phyloP scores from a whole-genome alignment of 345 rosid species.

The Sisymbrium irio region DNA sequence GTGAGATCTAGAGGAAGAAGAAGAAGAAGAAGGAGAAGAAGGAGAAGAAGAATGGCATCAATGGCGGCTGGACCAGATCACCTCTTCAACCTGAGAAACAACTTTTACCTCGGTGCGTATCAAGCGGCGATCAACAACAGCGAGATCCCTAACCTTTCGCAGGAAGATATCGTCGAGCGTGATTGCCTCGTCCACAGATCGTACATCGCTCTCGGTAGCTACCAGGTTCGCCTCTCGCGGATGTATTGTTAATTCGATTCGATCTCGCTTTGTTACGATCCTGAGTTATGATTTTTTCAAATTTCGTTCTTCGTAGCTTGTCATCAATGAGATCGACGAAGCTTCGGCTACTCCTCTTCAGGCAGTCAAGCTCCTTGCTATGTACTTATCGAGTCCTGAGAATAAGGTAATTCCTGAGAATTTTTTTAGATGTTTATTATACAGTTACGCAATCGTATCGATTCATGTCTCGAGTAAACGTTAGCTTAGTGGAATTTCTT shows the following conservation, averaged over 20 bases:
- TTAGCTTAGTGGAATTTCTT: no score
- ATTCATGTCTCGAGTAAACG: neutral
- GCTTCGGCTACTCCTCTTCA: neutral
- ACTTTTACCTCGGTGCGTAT: constrained; percentile 75
- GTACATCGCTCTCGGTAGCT: constrained; percentile 90
- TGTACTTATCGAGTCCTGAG: neutral
- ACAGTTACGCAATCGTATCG: no score
- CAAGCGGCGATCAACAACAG: constrained; percentile 91
- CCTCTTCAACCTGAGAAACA: constrained; percentile 73
- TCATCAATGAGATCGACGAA: constrained; percentile 6
- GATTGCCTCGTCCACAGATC: constrained; percentile 79
- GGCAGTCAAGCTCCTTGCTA: neutral
- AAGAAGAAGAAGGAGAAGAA: neutral
- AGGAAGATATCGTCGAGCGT: constrained; percentile 73
- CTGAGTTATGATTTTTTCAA: no score
- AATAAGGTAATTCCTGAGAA: neutral
- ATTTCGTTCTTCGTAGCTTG: neutral
- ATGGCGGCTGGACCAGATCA: constrained; percentile 73
- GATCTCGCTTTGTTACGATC: neutral
- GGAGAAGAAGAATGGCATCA: no score
- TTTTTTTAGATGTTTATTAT: no score
- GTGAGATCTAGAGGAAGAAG: constrained; percentile 3
- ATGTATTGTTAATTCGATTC: neutral
- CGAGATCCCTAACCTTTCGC: constrained; percentile 65
- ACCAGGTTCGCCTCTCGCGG: neutral